Evolutionary conservation across 108 stramenopile species (phyloP).

Genomic region (Cyclotella distinguenda): DNA sequence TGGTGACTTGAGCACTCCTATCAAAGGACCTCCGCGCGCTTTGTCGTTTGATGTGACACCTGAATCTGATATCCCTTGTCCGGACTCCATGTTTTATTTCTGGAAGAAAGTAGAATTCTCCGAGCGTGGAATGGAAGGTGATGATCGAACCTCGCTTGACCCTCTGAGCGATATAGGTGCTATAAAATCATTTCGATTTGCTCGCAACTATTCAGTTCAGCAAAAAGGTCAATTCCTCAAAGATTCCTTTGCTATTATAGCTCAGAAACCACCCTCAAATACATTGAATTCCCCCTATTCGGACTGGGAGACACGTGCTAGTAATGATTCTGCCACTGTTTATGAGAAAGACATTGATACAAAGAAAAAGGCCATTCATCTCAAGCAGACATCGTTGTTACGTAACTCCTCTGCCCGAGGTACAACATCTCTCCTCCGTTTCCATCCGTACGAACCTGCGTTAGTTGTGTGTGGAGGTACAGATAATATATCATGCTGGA

Average conservation of each 20-base stretch:
- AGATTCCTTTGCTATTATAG: slow-evolving; percentile 58
- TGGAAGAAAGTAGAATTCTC: slow-evolving; percentile 76
- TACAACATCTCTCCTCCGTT: slow-evolving; percentile 78
- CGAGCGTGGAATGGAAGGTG: slow-evolving; percentile 19
- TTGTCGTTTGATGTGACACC: slow-evolving; percentile 2
- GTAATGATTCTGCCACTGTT: slow-evolving; percentile 38
- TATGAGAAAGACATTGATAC: slow-evolving; percentile 47
- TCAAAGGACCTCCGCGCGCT: background rate
- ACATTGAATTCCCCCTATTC: slow-evolving; percentile 31
- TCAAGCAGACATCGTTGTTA: slow-evolving; percentile 70
- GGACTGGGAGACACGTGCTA: slow-evolving; percentile 20
- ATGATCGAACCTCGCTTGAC: slow-evolving; percentile 47
- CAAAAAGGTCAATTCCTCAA: slow-evolving; percentile 51
- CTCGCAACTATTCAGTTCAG: slow-evolving; percentile 58
- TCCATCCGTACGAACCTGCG: slow-evolving; percentile 92
- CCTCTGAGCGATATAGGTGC: slow-evolving; percentile 78
- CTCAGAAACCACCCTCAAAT: slow-evolving; percentile 43
- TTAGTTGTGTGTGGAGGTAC: slow-evolving; percentile 80
- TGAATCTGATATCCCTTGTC: slow-evolving; percentile 39
- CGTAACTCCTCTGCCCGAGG: slow-evolving; percentile 57
- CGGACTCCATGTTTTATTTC: slow-evolving; percentile 66
- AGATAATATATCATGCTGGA: slow-evolving; percentile 84
- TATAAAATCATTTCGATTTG: slow-evolving; percentile 60
- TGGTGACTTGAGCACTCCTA: background rate
- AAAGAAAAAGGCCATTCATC: slow-evolving; percentile 61